Base-by-base conservation (phyloP, 371 early-diverging fungal species). In the Mucor irregularis region DNA sequence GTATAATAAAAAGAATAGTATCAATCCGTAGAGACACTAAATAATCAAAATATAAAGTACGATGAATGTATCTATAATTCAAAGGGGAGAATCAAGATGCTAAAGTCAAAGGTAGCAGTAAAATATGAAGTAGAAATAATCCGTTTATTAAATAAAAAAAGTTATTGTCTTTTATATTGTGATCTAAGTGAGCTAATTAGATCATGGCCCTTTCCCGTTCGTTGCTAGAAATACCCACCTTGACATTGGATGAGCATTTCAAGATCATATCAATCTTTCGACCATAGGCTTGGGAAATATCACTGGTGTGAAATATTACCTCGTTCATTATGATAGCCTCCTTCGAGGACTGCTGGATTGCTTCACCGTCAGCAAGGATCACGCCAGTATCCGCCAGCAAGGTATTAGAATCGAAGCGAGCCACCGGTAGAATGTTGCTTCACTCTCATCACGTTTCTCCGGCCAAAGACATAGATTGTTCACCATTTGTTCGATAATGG, bases 211-310 rank as follows among this genome's bases (percentile, higher is more conserved):
- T 53, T 43, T 53, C 31, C 40, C 43, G 43, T 53, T 53, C 43
- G 53, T 53, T 53, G 43, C 44, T 53, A 53, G 43, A 53, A 44
- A 53, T 53, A 53, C 43, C 53, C 42, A 53, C 44, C 44, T 53
- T 53, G 43, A 53, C 53, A 53, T 43, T 53, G 33, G 43, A 53
- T 53, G 53, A 53, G 42, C 44, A 43, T 53, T 50, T 50, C 30
- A 50, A 50, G 39, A 39, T 37, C 50, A 50, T 38, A 50, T 50
- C 50, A 26, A 50, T 38, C 39, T 50, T 50, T 30, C 39, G 50
- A 30, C 39, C 50, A 50, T 30, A 50, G 33, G 34, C 43, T 53
- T 43, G 44, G 43, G 53, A 53, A 31, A 53, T 43, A 53, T 43
- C 53, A 53, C 44, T 53, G 43, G 53, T 53, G 53, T n/a, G n/a